Evolutionary conservation across 768 basidiomycete genomes (phyloP), one percentile per base, ranked within the genome.

Genomic region (Cyclocybe aegerita): DNA sequence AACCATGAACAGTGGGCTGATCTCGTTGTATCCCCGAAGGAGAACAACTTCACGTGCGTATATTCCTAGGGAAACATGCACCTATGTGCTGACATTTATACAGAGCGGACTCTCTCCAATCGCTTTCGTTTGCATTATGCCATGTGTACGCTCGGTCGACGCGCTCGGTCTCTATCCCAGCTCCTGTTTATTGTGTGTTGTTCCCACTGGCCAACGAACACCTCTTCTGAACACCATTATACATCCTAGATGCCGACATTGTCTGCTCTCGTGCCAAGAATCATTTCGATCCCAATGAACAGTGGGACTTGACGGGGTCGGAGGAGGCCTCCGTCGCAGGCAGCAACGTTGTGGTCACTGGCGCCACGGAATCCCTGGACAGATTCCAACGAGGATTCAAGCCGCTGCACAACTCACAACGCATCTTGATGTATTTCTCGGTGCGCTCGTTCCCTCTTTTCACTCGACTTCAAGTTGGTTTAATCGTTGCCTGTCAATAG

Each of bases 131-230:
- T 46, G 84, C 88, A 30, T 49, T 76, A 4, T 76, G 73, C 43
- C 74, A 76, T 52, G 71, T 76, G 12, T 74, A 90, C 55, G 87
- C 89, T 1, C 79, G 89, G 2, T 82, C 88, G 8, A 90, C 88
- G 3, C 82, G 89, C 16, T 87, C 88, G 0, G 89, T 90, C 1
- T 90, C 89, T 0, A 90, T 90, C 43, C 89, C 89, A 0, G 89
- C 88, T 0, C 89, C 89, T 0, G 88, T 90, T 0, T 90, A 90
- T 57, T 90, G 88, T 90, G 57, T 64, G 85, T 16, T 29, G 7
- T 40, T 33, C 33, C 11, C 7, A 9, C 14, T 34, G 10, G 23
- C 23, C 23, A 23, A 23, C 32, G 14, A 7, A 38, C 9, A 38
- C 34, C 5, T 7, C 35, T 32, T 15, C n/a, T 37, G 36, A 9